A percentile compares a stretch with the other conserved stretches of the same genome.
These are phyloP conservation scores for Pythium phragmiticola DNA, from an alignment of 352 stramenopile genomes.

Conservation along the genomic window DNA sequence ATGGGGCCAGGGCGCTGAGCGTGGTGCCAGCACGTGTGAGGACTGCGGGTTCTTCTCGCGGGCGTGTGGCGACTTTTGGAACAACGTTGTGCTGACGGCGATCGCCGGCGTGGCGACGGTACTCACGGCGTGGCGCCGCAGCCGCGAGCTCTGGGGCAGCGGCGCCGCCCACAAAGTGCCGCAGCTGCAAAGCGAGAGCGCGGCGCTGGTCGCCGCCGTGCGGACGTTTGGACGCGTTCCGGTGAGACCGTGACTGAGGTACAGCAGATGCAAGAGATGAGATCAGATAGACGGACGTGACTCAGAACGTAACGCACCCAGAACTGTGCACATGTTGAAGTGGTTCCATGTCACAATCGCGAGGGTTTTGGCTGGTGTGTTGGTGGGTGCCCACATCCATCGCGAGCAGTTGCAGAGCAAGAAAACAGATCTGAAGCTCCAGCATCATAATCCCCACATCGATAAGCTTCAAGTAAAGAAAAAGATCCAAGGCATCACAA, in stretches of 20 bases:
- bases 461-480: too few species aligned
- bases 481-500: too few species aligned
- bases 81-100: conserved; percentile 37
- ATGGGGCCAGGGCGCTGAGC: conserved; percentile 31
- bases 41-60: conserved; percentile 54
- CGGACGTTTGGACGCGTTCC: conserved; percentile 46
- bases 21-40: conserved; percentile 39
- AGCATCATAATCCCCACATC: too few species aligned
- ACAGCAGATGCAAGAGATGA: too few species aligned
- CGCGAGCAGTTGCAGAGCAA: too few species aligned
- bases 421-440: too few species aligned
- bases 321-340: not conserved
- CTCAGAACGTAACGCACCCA: too few species aligned
- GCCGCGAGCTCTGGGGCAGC: conserved; percentile 32
- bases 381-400: not conserved
- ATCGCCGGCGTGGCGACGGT: conserved; percentile 23
- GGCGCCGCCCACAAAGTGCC: conserved; percentile 12
- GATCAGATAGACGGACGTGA: not conserved
- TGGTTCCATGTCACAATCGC: not conserved
- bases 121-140: conserved; percentile 31
- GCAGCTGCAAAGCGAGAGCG: conserved; percentile 41
- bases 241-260: not conserved
- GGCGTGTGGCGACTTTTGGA: conserved; percentile 56
- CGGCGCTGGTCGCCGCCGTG: conserved; percentile 47
- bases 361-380: not conserved